These are phyloP conservation scores for Madurella mycetomatis DNA, from an alignment of 2,329 filamentous ascomycete species.

Conservation along the genomic window DNA sequence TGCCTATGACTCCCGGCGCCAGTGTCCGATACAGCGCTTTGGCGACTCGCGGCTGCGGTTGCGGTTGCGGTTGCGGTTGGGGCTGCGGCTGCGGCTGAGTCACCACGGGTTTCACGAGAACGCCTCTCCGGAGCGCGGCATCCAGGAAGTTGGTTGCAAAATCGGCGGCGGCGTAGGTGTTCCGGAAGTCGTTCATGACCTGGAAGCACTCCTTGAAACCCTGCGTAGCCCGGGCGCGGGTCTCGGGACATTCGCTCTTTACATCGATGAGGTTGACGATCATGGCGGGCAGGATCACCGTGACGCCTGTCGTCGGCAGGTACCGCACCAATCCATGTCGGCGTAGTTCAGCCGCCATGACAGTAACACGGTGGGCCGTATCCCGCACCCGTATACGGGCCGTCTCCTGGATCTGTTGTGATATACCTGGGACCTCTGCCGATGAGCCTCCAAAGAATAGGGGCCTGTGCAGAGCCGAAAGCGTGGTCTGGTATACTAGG, in stretches of 20 bases:
- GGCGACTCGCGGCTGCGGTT: neutral
- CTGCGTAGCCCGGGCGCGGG: conserved; percentile 65
- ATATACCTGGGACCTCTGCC: conserved; percentile 45
- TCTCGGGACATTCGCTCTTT: conserved; percentile 70
- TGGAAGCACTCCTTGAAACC: conserved; percentile 94
- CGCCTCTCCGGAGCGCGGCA: conserved; percentile 67
- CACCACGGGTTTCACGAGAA: conserved; percentile 15
- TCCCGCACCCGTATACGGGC: conserved; percentile 79
- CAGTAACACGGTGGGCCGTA: conserved; percentile 79
- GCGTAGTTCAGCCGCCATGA: conserved; percentile 72
- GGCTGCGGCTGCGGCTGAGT: neutral
- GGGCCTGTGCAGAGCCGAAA: conserved; percentile 85
- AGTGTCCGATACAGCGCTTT: conserved; percentile 1
- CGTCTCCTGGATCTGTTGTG: conserved; percentile 71
- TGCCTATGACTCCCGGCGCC: neutral
- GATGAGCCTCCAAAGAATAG: conserved; percentile 78
- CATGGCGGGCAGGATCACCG: conserved; percentile 82
- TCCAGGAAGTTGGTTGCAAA: conserved; percentile 95
- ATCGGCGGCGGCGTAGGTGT: conserved; percentile 91
- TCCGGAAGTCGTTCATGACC: conserved; percentile 79
- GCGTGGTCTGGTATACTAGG: conserved; percentile 89
- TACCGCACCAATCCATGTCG: conserved; percentile 67
- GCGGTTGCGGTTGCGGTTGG: neutral
- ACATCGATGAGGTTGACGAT: conserved; percentile 91
- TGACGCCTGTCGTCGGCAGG: conserved; percentile 83